Base-by-base conservation (phyloP, 768 basidiomycete genomes). In the Rhodotorula paludigena region DNA sequence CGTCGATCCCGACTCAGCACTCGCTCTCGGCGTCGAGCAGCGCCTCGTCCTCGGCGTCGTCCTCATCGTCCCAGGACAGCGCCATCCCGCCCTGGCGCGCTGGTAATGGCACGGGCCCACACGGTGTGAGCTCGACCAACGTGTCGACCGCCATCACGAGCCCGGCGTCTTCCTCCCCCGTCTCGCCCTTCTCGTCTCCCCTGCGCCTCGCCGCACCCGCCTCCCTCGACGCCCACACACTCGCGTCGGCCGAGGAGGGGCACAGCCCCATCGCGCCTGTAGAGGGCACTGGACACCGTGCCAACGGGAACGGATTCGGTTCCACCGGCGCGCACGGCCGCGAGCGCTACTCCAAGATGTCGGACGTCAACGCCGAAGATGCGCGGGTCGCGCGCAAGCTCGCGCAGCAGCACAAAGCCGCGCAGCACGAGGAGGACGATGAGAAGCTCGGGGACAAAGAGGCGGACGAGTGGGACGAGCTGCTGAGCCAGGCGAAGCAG, bases 161-260 rank as follows among this genome's bases (percentile, higher is more conserved):
- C 35, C 54, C 54, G 6, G 1, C 54, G 2, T 55, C 54, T 12
- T 18, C 14, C n/a, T 3, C 15, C 7, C 56, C 42, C 56, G 56
- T 57, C 16, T 57, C 56, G 30, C 56, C 42, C 14, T 57, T 58
- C 16, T 32, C 44, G 3, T 33, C 33, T 7, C 33, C 57, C 30
- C 11, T 42, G 30, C 23, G 41, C 18, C 10, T 57, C 41, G 18
- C n/a, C n/a, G n/a, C 2, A 18, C 52, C 35, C 35, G 21, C 35
- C 3, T 25, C n/a, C 10, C 54, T 55, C 54, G n/a, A 30, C 28
- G 38, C 54, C 16, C 9, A 35, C n/a, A 20, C 25, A 14, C 56
- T 57, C 41, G 56, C 56, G 7, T 32, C 30, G 2, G 56, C 56
- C 28, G 56, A 57, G 23, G 56, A 57, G 23, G 56, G 56, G 5